Percentiles rank a stretch among this genome's conserved stretches.
These are phyloP conservation scores for Serendipita sp. DNA, from an alignment of 768 basidiomycete genomes.

Conservation along the genomic window DNA sequence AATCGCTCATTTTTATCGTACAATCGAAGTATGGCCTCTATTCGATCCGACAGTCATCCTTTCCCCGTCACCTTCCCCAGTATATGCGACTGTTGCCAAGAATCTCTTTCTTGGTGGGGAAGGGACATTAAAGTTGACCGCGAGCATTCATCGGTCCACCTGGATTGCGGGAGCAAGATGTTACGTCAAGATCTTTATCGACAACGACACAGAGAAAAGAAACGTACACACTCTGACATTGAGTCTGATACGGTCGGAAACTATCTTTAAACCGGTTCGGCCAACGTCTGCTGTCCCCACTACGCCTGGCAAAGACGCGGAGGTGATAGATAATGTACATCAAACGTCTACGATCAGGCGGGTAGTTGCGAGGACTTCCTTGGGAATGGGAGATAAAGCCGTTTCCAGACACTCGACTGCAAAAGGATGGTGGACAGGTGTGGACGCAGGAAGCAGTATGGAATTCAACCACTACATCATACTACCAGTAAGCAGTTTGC, in stretches of 20 bases:
- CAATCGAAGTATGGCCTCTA: constrained; percentile 65
- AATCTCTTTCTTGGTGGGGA: constrained; percentile 45
- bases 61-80: constrained; percentile 39
- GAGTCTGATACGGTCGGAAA: constrained; percentile 47
- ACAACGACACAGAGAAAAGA: constrained; percentile 47
- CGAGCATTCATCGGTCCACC: constrained; percentile 47
- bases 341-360: constrained; percentile 46
- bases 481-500: constrained; percentile 46
- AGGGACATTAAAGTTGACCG: constrained; percentile 42
- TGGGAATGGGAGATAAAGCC: constrained; percentile 51
- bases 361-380: constrained; percentile 44
- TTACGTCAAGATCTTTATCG: constrained; percentile 45
- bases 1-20: constrained; percentile 80
- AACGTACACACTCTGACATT: constrained; percentile 44
- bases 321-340: constrained; percentile 40
- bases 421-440: constrained; percentile 83
- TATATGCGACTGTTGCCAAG: constrained; percentile 41
- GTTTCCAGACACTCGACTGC: constrained; percentile 58
- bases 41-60: constrained; percentile 47
- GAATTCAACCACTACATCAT: constrained; percentile 55
- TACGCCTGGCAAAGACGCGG: constrained; percentile 13
- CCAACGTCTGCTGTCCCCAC: constrained; percentile 21
- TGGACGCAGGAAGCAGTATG: constrained; percentile 41
- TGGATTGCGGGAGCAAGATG: constrained; percentile 79
- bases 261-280: constrained; percentile 44